Percentiles rank a stretch among this genome's conserved stretches.
Evolutionary conservation across 805 yeast genomes (phyloP).

Genomic region (Spathaspora girioi): DNA sequence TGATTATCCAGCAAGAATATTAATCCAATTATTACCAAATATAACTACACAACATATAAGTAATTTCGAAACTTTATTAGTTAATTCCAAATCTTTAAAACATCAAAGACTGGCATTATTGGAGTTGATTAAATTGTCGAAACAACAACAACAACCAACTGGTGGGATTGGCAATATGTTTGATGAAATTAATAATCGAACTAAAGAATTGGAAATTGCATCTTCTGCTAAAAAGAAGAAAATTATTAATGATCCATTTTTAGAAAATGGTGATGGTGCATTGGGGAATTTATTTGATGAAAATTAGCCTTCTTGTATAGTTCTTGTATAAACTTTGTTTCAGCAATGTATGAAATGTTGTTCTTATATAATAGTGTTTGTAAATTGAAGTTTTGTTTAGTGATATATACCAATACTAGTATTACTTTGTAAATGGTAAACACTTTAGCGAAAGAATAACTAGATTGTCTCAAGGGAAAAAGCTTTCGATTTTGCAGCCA

Average conservation of each 20-base stretch:
- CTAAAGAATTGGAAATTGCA: slow-evolving; percentile 51
- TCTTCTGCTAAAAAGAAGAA: slow-evolving; percentile 43
- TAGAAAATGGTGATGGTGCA: slow-evolving; percentile 56
- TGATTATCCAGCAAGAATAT: slow-evolving; percentile 60
- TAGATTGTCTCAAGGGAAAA: too few species aligned
- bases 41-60: slow-evolving; percentile 55
- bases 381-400: too few species aligned
- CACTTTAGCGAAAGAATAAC: too few species aligned
- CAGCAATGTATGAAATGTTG: too few species aligned
- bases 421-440: too few species aligned
- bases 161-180: slow-evolving; percentile 24
- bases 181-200: slow-evolving; percentile 46
- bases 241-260: slow-evolving; percentile 67
- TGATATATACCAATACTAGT: too few species aligned
- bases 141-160: slow-evolving; percentile 25
- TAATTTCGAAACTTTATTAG: slow-evolving; percentile 60
- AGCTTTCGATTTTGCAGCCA: too few species aligned
- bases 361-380: not conserved
- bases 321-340: too few species aligned
- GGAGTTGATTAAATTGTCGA: slow-evolving; percentile 67
- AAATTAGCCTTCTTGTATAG: not conserved
- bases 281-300: slow-evolving; percentile 47
- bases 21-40: slow-evolving; percentile 52
- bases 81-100: slow-evolving; percentile 62
- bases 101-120: slow-evolving; percentile 79